phyloP scores from a whole-genome alignment of 2,329 filamentous ascomycete species.

The Ambrosiella beaveri region DNA sequence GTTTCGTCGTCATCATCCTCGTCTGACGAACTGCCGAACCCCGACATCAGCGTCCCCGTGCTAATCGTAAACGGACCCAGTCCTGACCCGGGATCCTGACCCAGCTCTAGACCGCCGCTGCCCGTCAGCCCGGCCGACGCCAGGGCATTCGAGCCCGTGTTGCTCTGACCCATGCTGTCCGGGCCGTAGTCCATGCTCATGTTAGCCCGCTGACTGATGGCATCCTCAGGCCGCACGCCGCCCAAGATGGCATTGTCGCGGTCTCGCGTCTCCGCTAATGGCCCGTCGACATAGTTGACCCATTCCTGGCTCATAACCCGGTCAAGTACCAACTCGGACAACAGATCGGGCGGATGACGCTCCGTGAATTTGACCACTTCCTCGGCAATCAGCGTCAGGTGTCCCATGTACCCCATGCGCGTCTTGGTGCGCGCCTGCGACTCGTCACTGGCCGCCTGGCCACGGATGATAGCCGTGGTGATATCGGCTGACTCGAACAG shows the following conservation, averaged over 20 bases:
- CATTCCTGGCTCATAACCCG: slow-evolving; percentile 79
- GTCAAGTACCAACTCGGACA: slow-evolving; percentile 70
- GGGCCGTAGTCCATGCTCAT: slow-evolving; percentile 26
- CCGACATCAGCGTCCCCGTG: slow-evolving; percentile 61
- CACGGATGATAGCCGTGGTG: slow-evolving; percentile 80
- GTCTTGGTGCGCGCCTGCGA: slow-evolving; percentile 72
- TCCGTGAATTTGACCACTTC: slow-evolving; percentile 98
- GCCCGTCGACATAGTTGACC: slow-evolving; percentile 89
- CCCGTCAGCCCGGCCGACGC: slow-evolving; percentile 69
- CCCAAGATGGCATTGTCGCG: slow-evolving; percentile 96
- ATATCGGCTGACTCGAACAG: slow-evolving; percentile 83
- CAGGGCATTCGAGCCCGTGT: slow-evolving; percentile 46
- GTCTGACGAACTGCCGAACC: slow-evolving; percentile 87
- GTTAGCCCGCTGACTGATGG: slow-evolving; percentile 52
- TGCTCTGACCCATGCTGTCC: slow-evolving; percentile 14
- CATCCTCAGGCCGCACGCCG: slow-evolving; percentile 81
- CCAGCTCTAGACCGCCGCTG: slow-evolving; percentile 15
- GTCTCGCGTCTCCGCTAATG: slow-evolving; percentile 81
- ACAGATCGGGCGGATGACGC: slow-evolving; percentile 70
- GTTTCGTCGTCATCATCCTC: slow-evolving; percentile 84
- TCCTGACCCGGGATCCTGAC: slow-evolving; percentile 41
- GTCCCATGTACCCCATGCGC: slow-evolving; percentile 94
- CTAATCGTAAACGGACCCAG: slow-evolving; percentile 57
- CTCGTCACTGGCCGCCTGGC: slow-evolving; percentile 72
- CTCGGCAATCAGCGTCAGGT: slow-evolving; percentile 89